Evolutionary conservation across 192 early-diverging fungal species (phyloP), one percentile per base, ranked within the genome.

Genomic region (Coemansia sp.): DNA sequence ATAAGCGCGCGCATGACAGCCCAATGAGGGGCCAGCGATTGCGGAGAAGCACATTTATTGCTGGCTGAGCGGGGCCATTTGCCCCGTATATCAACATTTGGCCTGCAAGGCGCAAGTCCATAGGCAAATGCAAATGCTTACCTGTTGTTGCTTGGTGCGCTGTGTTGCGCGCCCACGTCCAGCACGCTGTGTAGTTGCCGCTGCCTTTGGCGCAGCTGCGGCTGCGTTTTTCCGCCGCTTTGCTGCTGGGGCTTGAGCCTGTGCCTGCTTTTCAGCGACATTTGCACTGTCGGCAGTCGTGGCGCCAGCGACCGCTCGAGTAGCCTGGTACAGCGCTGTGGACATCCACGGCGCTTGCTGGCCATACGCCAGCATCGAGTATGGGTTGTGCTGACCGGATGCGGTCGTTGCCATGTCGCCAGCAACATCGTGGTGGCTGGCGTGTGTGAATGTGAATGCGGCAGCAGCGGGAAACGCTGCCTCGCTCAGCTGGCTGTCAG

Each of bases 161-260:
- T 68, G 76, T 11, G 69, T 57, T 6, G 70, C 71, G 19, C 76
- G 76, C 41, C 55, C 76, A 23, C 75, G 70, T 3, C 55, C 14
- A 31, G 29, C 55, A 0, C 55, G 55, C 55, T 57, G 55, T 56
- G 66, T 57, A 2, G 61, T 31, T 10, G 63, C 64, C 1, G 50
- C 49, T 9, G 65, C 19, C 31, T 57, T 57, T 31, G 55, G n/a
- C 55, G 29, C 27, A 16, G 53, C 53, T n/a, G 54, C 60, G 14
- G 74, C 74, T 21, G 68, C 62, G 54, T 79, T 79, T 57, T 62
- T 79, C 71, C 76, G 76, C 37, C 71, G 64, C 47, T 73, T 73
- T 23, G 71, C 57, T 3, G 76, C 35, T 6, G 71, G 62, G 5
- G 58, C 61, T 38, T 51, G 59, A 37, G 43, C 38, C 43, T 61